A percentile compares a stretch with the other conserved stretches of the same genome.
Conservation (phyloP, 768 basidiomycete genomes). For the Kwoniella botswanensis region DNA sequence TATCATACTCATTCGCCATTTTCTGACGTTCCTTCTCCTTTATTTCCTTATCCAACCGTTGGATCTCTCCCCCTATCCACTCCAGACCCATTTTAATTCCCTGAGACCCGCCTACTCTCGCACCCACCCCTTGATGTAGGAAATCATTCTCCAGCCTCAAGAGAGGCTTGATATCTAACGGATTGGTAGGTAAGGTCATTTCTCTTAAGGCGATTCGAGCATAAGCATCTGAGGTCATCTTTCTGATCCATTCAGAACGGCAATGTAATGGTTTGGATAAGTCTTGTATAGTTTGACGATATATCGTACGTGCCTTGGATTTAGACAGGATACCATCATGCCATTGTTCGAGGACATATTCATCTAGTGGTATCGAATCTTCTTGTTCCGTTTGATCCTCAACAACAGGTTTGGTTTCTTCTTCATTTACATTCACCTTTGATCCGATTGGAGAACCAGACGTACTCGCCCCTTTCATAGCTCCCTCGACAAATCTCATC, state of each 20-base stretch:
- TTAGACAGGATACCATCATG: constrained; percentile 25
- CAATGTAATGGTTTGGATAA: not conserved
- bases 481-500: constrained; percentile 47
- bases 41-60: constrained; percentile 10
- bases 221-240: constrained; percentile 17
- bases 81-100: constrained; percentile 33
- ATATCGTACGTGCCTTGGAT: constrained; percentile 1
- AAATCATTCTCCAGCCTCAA: constrained; percentile 40
- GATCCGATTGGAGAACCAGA: not conserved
- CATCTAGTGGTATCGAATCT: constrained; percentile 26
- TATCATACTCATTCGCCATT: constrained; percentile 1
- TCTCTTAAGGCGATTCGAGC: constrained; percentile 27
- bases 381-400: not conserved
- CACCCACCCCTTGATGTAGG: constrained; percentile 31
- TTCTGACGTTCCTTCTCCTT: not conserved
- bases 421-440: constrained; percentile 3
- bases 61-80: constrained; percentile 33
- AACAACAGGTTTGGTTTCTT: not conserved
- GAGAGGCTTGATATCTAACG: constrained; percentile 44
- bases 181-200: constrained; percentile 25
- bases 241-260: not conserved
- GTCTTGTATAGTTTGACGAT: not conserved
- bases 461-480: constrained; percentile 28
- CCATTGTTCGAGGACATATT: constrained; percentile 32
- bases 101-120: constrained; percentile 26